Base-by-base conservation (phyloP, 306 rosid species). In the Vigna unguiculata region DNA sequence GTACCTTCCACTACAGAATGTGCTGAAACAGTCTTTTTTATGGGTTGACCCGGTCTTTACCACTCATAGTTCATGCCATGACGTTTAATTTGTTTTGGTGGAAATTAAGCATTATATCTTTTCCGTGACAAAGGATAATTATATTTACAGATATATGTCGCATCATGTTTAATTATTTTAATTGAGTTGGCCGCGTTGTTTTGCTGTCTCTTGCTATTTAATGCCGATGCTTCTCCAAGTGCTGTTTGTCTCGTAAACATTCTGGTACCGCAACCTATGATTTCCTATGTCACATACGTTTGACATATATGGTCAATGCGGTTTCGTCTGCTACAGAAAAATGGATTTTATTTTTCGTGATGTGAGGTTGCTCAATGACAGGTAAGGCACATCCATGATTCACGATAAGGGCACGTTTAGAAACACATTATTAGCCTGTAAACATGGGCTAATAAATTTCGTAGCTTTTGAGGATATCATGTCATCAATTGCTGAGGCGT, bases 1-100 rank as follows among this genome's bases (percentile, higher is more conserved):
- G 61, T 47, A 58, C 53, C 69, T 48, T 34, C 28, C 21, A 77
- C 46, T 71, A 21, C 51, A 53, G 49, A 53, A 71, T 51, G 19
- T 77, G 69, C 74, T 28, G 48, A 14, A 25, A 51, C 43, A 7
- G 34, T 19, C 47, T 75, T 41, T 41, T 68, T 9, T 58, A 28
- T 20, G 14, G 28, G 58, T 48, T 63, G 43, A 16, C 53, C 36
- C 15, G 2, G 41, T 15, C 17, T 13, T 40, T 25, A 6, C 8
- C 12, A 15, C 36, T 67, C 20, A 14, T 40, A 28, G 20, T 61
- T 43, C 40, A 38, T 46, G 22, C 38, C 59, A 38, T 43, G 46
- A 22, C 28, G 25, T 62, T 36, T 32, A 55, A n/a, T 28, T 63
- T 43, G 28, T 45, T 64, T 15, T 2, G 45, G 32, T 55, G 21